Evolutionary conservation across 208 protist species (phyloP).

Genomic region (Wallacemonas sp.): DNA sequence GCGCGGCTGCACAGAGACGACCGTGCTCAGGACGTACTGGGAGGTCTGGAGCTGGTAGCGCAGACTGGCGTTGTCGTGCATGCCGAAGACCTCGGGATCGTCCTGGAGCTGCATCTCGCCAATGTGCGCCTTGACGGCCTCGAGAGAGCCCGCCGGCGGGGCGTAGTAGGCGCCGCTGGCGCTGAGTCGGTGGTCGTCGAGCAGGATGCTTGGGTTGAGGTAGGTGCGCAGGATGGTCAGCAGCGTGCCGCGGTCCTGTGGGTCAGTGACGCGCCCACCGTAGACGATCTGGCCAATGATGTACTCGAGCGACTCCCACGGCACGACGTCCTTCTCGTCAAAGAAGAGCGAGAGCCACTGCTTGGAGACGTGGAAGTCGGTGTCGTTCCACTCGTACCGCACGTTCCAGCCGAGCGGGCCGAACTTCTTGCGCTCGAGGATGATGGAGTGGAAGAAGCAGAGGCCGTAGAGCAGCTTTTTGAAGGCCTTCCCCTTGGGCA

Average conservation of each 20-base stretch:
- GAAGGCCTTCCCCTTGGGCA: slow-evolving; percentile 78
- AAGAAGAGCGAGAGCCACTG: slow-evolving; percentile 96
- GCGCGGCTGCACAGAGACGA: slow-evolving; percentile 93
- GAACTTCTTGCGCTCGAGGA: slow-evolving; percentile 96
- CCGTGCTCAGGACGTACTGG: slow-evolving; percentile 87
- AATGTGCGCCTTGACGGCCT: slow-evolving; percentile 82
- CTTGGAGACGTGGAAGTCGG: slow-evolving; percentile 95
- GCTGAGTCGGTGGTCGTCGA: slow-evolving; percentile 89
- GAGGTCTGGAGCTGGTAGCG: slow-evolving; percentile 95
- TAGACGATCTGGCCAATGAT: slow-evolving; percentile 99
- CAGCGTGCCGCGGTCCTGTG: slow-evolving; percentile 94
- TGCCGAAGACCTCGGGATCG: slow-evolving; percentile 95
- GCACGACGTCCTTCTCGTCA: slow-evolving; percentile 94
- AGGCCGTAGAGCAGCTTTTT: slow-evolving; percentile 96
- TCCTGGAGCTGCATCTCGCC: slow-evolving; percentile 89
- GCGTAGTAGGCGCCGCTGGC: slow-evolving; percentile 75
- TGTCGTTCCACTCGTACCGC: slow-evolving; percentile 98
- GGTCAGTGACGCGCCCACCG: slow-evolving; percentile 98
- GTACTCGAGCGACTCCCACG: slow-evolving; percentile 97
- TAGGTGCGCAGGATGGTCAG: slow-evolving; percentile 92
- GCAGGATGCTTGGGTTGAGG: slow-evolving; percentile 78
- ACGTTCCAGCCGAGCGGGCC: slow-evolving; percentile 98
- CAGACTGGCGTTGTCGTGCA: slow-evolving; percentile 98
- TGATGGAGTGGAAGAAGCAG: slow-evolving; percentile 97
- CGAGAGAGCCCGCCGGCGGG: slow-evolving; percentile 59